Base-by-base conservation (phyloP, 2,329 filamentous ascomycete species). In the Juglanconis sp. region DNA sequence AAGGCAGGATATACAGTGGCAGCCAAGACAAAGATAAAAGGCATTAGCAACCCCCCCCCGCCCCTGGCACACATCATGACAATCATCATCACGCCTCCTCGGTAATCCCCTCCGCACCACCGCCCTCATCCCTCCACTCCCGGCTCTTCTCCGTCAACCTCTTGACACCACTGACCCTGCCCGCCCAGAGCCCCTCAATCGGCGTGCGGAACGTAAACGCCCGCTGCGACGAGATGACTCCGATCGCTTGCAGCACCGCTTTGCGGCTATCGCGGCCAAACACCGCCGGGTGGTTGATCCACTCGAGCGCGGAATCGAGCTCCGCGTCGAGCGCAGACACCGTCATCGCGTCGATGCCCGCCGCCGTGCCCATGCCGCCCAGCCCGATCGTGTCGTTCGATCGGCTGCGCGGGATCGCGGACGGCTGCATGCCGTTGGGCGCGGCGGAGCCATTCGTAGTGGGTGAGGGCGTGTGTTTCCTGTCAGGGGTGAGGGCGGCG, bases 221-320 rank as follows among this genome's bases (percentile, higher is more conserved):
- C 51, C 95, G 85, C 76, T 99, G 95, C 6, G 91, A 96, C 70
- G 91, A 95, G 68, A 99, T 97, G 63, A 98, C 93, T 6, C 95
- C 94, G 66, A 99, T 98, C 15, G 93, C 92, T 74, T 99, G 95
- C 31, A 99, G 81, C 2, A 99, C 93, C 4, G 94, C 92, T 78
- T 99, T 99, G 69, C 95, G 88, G 60, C 91, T 95, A 72, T 99
- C 95, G 42, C 95, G 87, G 8, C 90, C 89, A 72, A 99, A 99
- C 2, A 98, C 91, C 2, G 93, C 93, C 1, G 95, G 95, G 70
- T 99, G 95, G 71, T 90, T 92, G 74, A 99, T 98, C 95, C 95
- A 99, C 75, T 99, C 95, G 15, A 99, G 79, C 54, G 90, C 91
- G 38, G 90, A 86, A 72, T 96, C 92, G 38, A 99, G 84, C 73